Conservation (phyloP, 1,284 basidiomycete genomes). For the Meira nashicola region DNA sequence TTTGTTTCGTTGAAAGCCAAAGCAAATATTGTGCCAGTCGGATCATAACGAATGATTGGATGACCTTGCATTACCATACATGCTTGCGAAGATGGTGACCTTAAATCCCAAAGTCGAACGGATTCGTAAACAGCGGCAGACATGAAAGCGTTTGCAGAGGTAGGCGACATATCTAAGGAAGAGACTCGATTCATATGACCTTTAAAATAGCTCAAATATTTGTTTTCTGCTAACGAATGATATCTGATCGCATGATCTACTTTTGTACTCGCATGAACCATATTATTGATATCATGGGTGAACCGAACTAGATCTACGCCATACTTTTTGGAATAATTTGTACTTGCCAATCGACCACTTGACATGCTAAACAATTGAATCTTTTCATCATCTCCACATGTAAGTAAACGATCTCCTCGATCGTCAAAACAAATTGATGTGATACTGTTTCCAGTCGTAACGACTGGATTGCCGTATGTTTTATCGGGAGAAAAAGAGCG, state of each 20-base stretch:
- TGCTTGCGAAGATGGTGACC: slow-evolving; percentile 65
- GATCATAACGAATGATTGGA: slow-evolving; percentile 84
- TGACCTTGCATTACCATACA: slow-evolving; percentile 60
- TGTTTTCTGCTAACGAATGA: slow-evolving; percentile 91
- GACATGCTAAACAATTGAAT: slow-evolving; percentile 83
- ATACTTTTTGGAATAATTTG: slow-evolving; percentile 88
- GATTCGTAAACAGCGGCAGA: slow-evolving; percentile 89
- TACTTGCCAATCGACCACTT: slow-evolving; percentile 67
- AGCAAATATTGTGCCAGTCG: slow-evolving; percentile 82
- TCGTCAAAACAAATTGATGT: slow-evolving; percentile 89
- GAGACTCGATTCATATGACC: slow-evolving; percentile 84
- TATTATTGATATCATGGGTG: slow-evolving; percentile 78
- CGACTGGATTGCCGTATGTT: slow-evolving; percentile 65
- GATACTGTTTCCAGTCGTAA: slow-evolving; percentile 56
- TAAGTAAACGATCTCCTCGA: slow-evolving; percentile 75
- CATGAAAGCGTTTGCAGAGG: slow-evolving; percentile 84
- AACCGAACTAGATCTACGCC: slow-evolving; percentile 89
- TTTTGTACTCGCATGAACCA: slow-evolving; percentile 89
- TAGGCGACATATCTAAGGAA: slow-evolving; percentile 84
- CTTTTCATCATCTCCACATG: slow-evolving; percentile 86
- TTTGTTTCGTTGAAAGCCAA: slow-evolving; percentile 69
- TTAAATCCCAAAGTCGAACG: slow-evolving; percentile 93
- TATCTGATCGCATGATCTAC: slow-evolving; percentile 92
- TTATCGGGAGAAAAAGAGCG: slow-evolving; percentile 71
- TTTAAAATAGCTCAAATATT: slow-evolving; percentile 88